A percentile compares a stretch with the other conserved stretches of the same genome.
These are phyloP conservation scores for Kazachstania africana DNA, from an alignment of 805 yeast genomes.

Conservation along the genomic window DNA sequence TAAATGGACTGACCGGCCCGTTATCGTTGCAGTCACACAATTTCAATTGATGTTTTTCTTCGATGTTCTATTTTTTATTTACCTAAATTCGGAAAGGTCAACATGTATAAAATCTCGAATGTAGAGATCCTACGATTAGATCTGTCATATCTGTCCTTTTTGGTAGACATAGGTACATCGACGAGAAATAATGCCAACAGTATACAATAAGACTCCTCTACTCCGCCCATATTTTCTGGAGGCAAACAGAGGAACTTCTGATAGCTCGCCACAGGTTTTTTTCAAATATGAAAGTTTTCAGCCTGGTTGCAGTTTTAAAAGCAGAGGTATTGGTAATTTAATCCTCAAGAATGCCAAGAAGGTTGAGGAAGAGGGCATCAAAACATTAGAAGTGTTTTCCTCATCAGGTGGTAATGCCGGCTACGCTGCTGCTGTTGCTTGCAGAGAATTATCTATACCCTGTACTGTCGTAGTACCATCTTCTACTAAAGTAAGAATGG, in stretches of 20 bases:
- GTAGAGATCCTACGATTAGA: too few species aligned
- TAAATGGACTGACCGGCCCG: too few species aligned
- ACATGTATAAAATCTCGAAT: too few species aligned
- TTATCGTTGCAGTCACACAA: too few species aligned
- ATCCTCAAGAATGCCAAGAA: conserved; percentile 26
- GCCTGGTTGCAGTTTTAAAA: conserved; percentile 47
- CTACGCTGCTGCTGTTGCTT: conserved; percentile 41
- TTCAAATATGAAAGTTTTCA: conserved; percentile 42
- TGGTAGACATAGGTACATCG: too few species aligned
- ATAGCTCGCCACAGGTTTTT: conserved; percentile 25
- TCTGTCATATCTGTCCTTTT: too few species aligned
- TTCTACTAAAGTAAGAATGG: conserved; percentile 35
- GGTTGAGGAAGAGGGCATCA: conserved; percentile 18
- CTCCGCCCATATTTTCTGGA: conserved; percentile 11
- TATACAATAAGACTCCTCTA: conserved; percentile 17
- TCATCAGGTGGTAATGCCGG: conserved; percentile 40
- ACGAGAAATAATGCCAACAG: conserved; percentile 12
- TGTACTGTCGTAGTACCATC: conserved; percentile 52
- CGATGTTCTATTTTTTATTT: too few species aligned
- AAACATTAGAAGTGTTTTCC: conserved; percentile 33
- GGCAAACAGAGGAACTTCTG: conserved; percentile 1
- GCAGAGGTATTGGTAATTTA: conserved; percentile 42
- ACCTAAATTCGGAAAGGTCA: too few species aligned
- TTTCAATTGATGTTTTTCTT: too few species aligned
- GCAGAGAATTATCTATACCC: conserved; percentile 27